Conservation (phyloP, 1,139 yeast species). For the Suhomyces taliae region DNA sequence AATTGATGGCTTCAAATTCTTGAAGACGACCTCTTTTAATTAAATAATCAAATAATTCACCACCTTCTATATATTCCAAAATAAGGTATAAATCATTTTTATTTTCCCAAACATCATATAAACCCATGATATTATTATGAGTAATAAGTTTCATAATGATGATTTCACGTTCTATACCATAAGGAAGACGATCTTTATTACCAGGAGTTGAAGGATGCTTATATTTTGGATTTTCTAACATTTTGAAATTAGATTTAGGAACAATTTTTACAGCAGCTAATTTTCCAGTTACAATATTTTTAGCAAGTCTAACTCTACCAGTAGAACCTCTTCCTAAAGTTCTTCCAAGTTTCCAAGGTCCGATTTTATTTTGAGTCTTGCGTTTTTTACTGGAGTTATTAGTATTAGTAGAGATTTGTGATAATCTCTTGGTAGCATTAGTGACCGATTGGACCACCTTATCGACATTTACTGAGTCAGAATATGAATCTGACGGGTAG, state of each 20-base stretch:
- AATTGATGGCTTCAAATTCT: constrained; percentile 85
- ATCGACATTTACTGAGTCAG: constrained; percentile 39
- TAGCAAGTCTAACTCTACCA: constrained; percentile 90
- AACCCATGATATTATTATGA: constrained; percentile 92
- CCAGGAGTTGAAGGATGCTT: constrained; percentile 20
- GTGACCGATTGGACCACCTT: constrained; percentile 55
- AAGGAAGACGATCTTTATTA: constrained; percentile 64
- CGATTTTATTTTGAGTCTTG: constrained; percentile 71
- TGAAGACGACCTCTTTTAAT: constrained; percentile 86
- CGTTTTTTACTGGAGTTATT: constrained; percentile 49
- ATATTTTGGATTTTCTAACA: constrained; percentile 56
- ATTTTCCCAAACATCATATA: constrained; percentile 98
- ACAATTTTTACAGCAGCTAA: constrained; percentile 97
- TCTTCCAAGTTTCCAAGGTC: constrained; percentile 96
- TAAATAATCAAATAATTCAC: constrained; percentile 89
- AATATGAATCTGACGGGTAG: constrained; percentile 17
- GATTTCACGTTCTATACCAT: constrained; percentile 95
- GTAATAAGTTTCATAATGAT: constrained; percentile 88
- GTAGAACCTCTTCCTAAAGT: constrained; percentile 95
- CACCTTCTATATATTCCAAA: constrained; percentile 95
- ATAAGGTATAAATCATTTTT: constrained; percentile 89
- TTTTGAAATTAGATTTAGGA: constrained; percentile 68
- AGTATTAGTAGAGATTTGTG: constrained; percentile 62
- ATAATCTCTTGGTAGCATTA: constrained; percentile 61
- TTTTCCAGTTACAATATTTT: constrained; percentile 79